Conservation (phyloP, 2,329 filamentous ascomycete species). For the Monascus ruber region DNA sequence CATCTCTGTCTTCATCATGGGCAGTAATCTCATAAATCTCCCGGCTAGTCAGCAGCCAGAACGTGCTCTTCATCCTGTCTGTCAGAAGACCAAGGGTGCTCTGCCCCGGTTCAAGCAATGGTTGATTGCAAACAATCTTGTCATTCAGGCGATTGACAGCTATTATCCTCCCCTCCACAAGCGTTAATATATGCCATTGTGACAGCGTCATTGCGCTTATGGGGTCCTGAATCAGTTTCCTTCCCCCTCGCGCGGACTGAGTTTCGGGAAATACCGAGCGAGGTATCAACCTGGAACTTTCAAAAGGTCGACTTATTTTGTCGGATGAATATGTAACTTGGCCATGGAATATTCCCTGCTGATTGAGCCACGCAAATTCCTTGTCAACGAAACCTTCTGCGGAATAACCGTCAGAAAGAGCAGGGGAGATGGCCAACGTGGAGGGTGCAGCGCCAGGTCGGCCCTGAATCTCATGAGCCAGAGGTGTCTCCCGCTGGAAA, state of each 20-base stretch:
- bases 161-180: slow-evolving; percentile 73
- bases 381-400: slow-evolving; percentile 42
- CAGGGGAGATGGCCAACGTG: slow-evolving; percentile 63
- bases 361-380: slow-evolving; percentile 76
- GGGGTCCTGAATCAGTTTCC: slow-evolving; percentile 55
- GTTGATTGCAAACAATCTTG: slow-evolving; percentile 74
- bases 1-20: slow-evolving; percentile 77
- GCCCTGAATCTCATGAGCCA: slow-evolving; percentile 59
- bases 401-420: slow-evolving; percentile 52
- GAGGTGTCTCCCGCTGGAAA: slow-evolving; percentile 77
- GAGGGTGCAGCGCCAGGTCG: slow-evolving; percentile 51
- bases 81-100: slow-evolving; percentile 72
- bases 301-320: slow-evolving; percentile 63
- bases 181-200: slow-evolving; percentile 81
- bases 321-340: slow-evolving; percentile 56
- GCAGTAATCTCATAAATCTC: slow-evolving; percentile 93
- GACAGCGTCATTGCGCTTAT: slow-evolving; percentile 75
- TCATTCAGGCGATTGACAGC: slow-evolving; percentile 81
- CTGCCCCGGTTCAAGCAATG: slow-evolving; percentile 69
- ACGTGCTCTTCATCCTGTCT: slow-evolving; percentile 90
- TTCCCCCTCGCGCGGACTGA: slow-evolving; percentile 53
- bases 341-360: slow-evolving; percentile 81
- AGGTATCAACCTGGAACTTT: slow-evolving; percentile 65
- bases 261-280: slow-evolving; percentile 60
- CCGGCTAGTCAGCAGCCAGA: slow-evolving; percentile 84